A percentile compares a stretch with the other conserved stretches of the same genome.
Evolutionary conservation across 768 basidiomycete species (phyloP).

Genomic region (Floccularia luteovirens): DNA sequence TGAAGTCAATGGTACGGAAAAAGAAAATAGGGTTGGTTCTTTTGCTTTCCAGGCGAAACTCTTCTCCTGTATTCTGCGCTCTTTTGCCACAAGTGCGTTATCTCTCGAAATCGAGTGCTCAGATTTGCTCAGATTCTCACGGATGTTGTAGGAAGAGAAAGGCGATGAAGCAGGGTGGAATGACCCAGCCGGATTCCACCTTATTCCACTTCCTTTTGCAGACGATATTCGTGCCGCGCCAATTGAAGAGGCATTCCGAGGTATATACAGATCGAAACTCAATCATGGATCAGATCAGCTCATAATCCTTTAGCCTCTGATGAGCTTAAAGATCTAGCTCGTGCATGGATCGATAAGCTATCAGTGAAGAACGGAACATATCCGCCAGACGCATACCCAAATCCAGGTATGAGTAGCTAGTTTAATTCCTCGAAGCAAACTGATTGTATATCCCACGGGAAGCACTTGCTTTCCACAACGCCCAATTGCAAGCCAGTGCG

Average conservation of each 20-base stretch:
- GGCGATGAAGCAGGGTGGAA: slow-evolving; percentile 64
- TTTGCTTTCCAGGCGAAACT: slow-evolving; percentile 58
- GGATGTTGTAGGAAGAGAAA: slow-evolving; percentile 70
- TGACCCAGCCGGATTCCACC: slow-evolving; percentile 86
- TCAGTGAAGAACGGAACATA: slow-evolving; percentile 74
- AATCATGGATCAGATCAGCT: background rate
- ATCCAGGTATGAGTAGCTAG: slow-evolving; percentile 79
- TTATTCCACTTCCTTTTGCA: slow-evolving; percentile 89
- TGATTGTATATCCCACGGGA: slow-evolving; percentile 3
- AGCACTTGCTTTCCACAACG: slow-evolving; percentile 87
- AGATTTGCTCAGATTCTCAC: slow-evolving; percentile 3
- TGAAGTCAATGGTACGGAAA: slow-evolving; percentile 77
- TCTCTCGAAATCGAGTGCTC: background rate
- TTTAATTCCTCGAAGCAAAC: slow-evolving; percentile 5
- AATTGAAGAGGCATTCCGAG: slow-evolving; percentile 55
- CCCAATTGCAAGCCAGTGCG: slow-evolving; percentile 85
- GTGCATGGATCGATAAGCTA: slow-evolving; percentile 71
- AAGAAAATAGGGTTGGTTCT: slow-evolving; percentile 77
- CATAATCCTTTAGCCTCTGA: slow-evolving; percentile 58
- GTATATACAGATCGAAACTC: slow-evolving; percentile 23
- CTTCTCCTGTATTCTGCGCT: slow-evolving; percentile 75
- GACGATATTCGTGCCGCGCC: slow-evolving; percentile 88
- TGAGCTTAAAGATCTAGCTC: slow-evolving; percentile 57
- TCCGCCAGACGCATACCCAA: slow-evolving; percentile 83
- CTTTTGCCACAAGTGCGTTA: slow-evolving; percentile 73